Percentiles rank a stretch among this genome's conserved stretches.
These are phyloP conservation scores for Vinca minor DNA, from an alignment of 257 asterid genomes.

Conservation along the genomic window DNA sequence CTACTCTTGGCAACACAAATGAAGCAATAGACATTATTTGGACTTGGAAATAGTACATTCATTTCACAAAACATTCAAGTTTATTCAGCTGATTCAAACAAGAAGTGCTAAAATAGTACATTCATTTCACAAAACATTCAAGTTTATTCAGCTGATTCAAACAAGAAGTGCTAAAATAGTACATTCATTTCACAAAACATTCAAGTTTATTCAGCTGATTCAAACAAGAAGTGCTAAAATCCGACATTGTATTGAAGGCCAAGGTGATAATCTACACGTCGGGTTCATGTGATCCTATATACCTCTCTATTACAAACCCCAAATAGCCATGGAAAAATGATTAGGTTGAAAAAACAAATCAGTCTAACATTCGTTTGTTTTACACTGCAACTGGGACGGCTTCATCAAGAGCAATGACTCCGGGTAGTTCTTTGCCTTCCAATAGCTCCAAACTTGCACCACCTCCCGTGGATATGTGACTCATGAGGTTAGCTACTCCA, in stretches of 20 bases:
- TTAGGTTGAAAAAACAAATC: conserved; percentile 20
- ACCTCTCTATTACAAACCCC: conserved; percentile 30
- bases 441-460: conserved; percentile 93
- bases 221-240: background rate
- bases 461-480: conserved; percentile 94
- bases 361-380: conserved; percentile 16
- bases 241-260: conserved; percentile 4
- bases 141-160: no score
- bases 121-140: no score
- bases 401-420: conserved; percentile 81
- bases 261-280: conserved; percentile 25
- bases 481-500: conserved; percentile 74
- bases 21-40: no score
- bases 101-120: no score
- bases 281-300: conserved; percentile 30
- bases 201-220: conserved; percentile 5
- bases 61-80: no score
- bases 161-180: no score
- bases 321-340: conserved; percentile 19
- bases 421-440: conserved; percentile 82
- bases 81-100: no score
- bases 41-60: no score
- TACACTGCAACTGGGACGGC: conserved; percentile 66
- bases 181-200: background rate
- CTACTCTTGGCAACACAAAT: no score